Conservation (phyloP, 306 rosid genomes). For the Cyamopsis tetragonoloba region DNA sequence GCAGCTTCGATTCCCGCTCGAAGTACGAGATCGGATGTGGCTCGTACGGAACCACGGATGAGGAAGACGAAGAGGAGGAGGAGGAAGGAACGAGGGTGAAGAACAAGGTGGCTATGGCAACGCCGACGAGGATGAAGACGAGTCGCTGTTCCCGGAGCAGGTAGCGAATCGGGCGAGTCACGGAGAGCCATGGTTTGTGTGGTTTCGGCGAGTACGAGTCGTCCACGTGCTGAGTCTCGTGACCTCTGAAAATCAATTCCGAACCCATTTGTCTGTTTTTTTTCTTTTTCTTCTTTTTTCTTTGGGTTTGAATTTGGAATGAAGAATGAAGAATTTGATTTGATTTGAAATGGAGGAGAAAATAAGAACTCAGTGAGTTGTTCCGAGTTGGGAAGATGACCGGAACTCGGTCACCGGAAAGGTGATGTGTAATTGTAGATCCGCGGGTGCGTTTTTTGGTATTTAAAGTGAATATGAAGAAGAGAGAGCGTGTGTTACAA, state of each 20-base stretch:
- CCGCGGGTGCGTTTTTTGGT: not conserved
- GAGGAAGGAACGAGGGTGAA: slow-evolving; percentile 55
- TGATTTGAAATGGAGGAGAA: not conserved
- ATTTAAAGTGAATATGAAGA: slow-evolving; percentile 22
- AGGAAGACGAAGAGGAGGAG: slow-evolving; percentile 35
- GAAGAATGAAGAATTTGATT: not conserved
- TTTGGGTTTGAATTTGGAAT: not conserved
- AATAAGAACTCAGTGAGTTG: not conserved
- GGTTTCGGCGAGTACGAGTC: slow-evolving; percentile 74
- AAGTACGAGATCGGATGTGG: slow-evolving; percentile 37
- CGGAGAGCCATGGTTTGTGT: slow-evolving; percentile 63
- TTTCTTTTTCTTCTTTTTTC: not conserved
- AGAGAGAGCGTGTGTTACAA: not conserved
- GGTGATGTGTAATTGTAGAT: not conserved
- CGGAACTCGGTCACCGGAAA: slow-evolving; percentile 30
- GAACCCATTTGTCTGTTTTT: slow-evolving; percentile 33
- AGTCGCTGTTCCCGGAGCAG: slow-evolving; percentile 86
- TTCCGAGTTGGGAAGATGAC: slow-evolving; percentile 26
- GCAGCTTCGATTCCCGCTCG: slow-evolving; percentile 16
- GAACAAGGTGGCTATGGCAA: slow-evolving; percentile 58
- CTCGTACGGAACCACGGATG: slow-evolving; percentile 21
- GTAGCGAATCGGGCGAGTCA: slow-evolving; percentile 70
- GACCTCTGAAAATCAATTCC: slow-evolving; percentile 77
- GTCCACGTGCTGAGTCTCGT: slow-evolving; percentile 54
- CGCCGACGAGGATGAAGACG: slow-evolving; percentile 69